Percentiles rank a stretch among this genome's conserved stretches.
Conservation (phyloP, 1,284 basidiomycete species). For the Somion occarium region DNA sequence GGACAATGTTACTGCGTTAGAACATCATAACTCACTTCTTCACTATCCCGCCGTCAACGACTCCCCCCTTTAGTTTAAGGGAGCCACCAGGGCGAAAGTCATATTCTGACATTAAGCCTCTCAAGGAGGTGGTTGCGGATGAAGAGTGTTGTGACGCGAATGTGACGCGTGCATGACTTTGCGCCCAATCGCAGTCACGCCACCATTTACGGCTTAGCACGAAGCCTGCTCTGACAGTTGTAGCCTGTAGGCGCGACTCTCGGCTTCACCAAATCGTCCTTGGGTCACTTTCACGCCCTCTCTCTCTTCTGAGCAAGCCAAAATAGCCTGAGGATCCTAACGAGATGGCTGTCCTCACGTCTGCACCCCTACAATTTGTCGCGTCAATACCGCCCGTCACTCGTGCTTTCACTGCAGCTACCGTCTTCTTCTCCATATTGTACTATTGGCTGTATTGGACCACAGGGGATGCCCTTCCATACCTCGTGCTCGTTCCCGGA, state of each 20-base stretch:
- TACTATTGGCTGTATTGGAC: conserved; percentile 64
- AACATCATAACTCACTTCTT: conserved; percentile 65
- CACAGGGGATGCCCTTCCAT: conserved; percentile 51
- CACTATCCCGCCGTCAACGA: conserved; percentile 65
- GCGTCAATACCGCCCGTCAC: conserved; percentile 77
- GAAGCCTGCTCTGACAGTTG: not conserved
- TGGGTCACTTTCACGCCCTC: not conserved
- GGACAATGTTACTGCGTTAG: conserved; percentile 7
- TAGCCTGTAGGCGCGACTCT: not conserved
- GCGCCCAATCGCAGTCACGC: not conserved
- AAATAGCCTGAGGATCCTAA: not conserved
- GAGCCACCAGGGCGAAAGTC: conserved; percentile 82
- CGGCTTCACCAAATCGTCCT: too few species aligned
- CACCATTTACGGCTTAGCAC: not conserved
- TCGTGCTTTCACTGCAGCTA: conserved; percentile 67
- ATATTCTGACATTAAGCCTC: conserved; percentile 74
- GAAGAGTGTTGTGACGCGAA: conserved; percentile 17
- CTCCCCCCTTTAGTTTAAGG: conserved; percentile 86
- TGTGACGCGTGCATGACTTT: conserved; percentile 17
- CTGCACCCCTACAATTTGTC: conserved; percentile 57
- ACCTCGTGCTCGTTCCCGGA: conserved; percentile 84
- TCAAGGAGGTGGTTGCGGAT: conserved; percentile 20
- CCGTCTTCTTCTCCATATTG: conserved; percentile 58
- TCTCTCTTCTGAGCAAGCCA: not conserved
- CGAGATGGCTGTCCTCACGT: conserved; percentile 68